Base-by-base conservation (phyloP, 1,284 basidiomycete species). In the Puccinia novopanici region DNA sequence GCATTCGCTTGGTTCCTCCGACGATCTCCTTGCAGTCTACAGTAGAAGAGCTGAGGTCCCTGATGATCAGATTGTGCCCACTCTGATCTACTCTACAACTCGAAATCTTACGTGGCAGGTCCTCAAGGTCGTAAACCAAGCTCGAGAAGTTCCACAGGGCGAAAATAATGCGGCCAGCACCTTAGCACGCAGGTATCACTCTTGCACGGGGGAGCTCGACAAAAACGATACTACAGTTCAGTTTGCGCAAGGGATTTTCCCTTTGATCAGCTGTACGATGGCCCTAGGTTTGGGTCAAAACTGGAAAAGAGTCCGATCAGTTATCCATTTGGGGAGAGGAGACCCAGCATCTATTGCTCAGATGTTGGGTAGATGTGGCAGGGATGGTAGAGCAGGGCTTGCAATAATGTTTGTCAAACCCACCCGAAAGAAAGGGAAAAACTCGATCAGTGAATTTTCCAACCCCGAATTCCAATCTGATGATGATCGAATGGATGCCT, bases 301-400 rank as follows among this genome's bases (percentile, higher is more conserved):
- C n/a, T n/a, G n/a, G n/a, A n/a, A n/a, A n/a, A n/a, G n/a, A n/a
- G n/a, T n/a, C n/a, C n/a, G n/a, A n/a, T n/a, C n/a, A n/a, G n/a
- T n/a, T n/a, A n/a, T n/a, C n/a, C n/a, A n/a, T n/a, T n/a, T n/a
- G n/a, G n/a, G n/a, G n/a, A n/a, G n/a, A n/a, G n/a, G n/a, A n/a
- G n/a, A n/a, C n/a, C n/a, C n/a, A n/a, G n/a, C n/a, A n/a, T n/a
- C n/a, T n/a, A n/a, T n/a, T n/a, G 17, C 50, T 15, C 73, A 75
- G 73, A 75, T 75, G 73, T 17, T 61, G 42, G 73, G 73, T 34
- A 59, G 57, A 9, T 59, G 55, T 45, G 73, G 57, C n/a, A 17
- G 65, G 68, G 27, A 37, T 22, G 50, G 27, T 40, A 75, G 48
- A 48, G 55, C 42, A 5, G 57, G 55, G 15, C 19, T 75, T 3